phyloP scores from a whole-genome alignment of 768 basidiomycete genomes.

The Termitomyces sp. region DNA sequence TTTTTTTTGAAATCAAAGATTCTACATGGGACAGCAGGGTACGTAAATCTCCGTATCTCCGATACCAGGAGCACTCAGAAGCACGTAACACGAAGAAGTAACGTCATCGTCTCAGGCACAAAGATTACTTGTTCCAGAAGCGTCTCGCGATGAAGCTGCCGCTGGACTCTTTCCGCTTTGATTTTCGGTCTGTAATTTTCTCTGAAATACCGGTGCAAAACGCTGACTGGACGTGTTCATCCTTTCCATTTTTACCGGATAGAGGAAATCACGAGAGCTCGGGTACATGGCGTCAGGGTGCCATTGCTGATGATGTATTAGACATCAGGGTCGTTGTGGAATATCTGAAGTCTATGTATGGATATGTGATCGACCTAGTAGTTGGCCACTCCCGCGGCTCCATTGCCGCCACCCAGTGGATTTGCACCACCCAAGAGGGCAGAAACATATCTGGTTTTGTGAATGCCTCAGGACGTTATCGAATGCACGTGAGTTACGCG shows the following conservation, averaged over 20 bases:
- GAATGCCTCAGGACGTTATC: slow-evolving; percentile 74
- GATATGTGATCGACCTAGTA: slow-evolving; percentile 66
- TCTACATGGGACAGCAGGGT: slow-evolving; percentile 80
- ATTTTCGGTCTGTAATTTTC: slow-evolving; percentile 62
- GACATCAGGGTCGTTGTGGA: slow-evolving; percentile 66
- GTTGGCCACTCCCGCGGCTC: slow-evolving; percentile 81
- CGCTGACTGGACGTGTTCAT: background rate
- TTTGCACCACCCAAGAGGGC: slow-evolving; percentile 60
- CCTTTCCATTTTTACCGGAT: background rate
- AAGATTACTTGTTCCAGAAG: slow-evolving; percentile 81
- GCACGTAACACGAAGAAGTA: slow-evolving; percentile 19
- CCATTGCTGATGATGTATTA: slow-evolving; percentile 54
- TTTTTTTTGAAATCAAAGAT: slow-evolving; percentile 41
- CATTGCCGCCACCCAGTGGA: slow-evolving; percentile 64
- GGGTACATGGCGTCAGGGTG: slow-evolving; percentile 61
- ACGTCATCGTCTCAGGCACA: slow-evolving; percentile 52
- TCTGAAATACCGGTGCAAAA: background rate
- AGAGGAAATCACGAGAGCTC: slow-evolving; percentile 79
- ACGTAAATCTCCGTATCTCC: slow-evolving; percentile 28
- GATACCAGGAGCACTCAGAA: slow-evolving; percentile 14
- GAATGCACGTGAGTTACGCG: slow-evolving; percentile 63
- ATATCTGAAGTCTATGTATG: slow-evolving; percentile 53
- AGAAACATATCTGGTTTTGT: slow-evolving; percentile 56
- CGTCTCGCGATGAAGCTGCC: slow-evolving; percentile 62
- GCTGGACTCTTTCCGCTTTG: slow-evolving; percentile 81